phyloP scores from a whole-genome alignment of 306 rosid genomes.

The Malus fusca region DNA sequence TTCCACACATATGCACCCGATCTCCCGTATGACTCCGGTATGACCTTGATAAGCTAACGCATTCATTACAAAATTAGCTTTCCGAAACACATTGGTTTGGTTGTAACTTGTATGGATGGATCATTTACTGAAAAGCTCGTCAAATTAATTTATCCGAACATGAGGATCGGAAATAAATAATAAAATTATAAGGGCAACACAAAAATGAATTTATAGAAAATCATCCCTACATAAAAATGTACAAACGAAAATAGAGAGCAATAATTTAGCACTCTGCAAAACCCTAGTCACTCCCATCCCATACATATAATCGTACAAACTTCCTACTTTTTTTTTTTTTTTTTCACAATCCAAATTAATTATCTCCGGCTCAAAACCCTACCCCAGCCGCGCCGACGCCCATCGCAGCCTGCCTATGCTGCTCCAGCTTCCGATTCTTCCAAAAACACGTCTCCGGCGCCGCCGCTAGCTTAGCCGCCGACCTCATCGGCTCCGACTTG shows the following conservation, averaged over 20 bases:
- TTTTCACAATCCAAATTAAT: neutral
- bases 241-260: slow-evolving; percentile 21
- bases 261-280: slow-evolving; percentile 11
- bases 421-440: slow-evolving; percentile 73
- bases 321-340: neutral
- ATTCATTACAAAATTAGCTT: too few relatives aligned
- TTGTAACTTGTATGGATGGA: too few relatives aligned
- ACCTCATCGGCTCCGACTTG: slow-evolving; percentile 92
- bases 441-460: slow-evolving; percentile 71
- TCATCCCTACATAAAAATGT: slow-evolving; percentile 24
- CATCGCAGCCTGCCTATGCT: slow-evolving; percentile 52
- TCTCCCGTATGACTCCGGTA: too few relatives aligned
- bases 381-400: slow-evolving; percentile 81
- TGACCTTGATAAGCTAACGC: too few relatives aligned
- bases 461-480: slow-evolving; percentile 52
- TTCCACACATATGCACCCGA: too few relatives aligned
- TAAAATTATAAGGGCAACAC: neutral
- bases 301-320: neutral
- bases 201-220: slow-evolving; percentile 18
- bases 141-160: neutral
- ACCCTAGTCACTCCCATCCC: slow-evolving; percentile 11
- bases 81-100: too few relatives aligned
- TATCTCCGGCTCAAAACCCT: slow-evolving; percentile 44
- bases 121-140: too few relatives aligned
- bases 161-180: neutral